Evolutionary conservation across 805 yeast genomes (phyloP).

Genomic region (Lipomyces starkeyi): DNA sequence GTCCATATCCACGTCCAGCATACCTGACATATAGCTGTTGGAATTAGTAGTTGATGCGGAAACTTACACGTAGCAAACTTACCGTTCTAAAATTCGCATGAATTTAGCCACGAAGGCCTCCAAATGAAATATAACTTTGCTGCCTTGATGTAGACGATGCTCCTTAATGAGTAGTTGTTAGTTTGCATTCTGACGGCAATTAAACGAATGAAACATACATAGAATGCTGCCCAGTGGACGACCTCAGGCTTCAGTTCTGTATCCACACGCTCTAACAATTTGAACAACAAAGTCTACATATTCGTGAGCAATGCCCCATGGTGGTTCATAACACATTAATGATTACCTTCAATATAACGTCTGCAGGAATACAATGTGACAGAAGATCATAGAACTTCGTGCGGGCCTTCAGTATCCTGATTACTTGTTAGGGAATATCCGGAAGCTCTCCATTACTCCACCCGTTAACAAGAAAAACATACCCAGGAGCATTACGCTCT

Average conservation of each 20-base stretch:
- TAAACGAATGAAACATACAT: constrained; percentile 15
- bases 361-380: constrained; percentile 93
- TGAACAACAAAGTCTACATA: constrained; percentile 50
- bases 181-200: background rate
- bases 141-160: constrained; percentile 84
- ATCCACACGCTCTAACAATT: constrained; percentile 44
- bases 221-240: constrained; percentile 39
- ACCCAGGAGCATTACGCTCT: constrained; percentile 64
- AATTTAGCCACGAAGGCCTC: constrained; percentile 92
- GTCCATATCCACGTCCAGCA: background rate
- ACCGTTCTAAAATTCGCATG: constrained; percentile 72
- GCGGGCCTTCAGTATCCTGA: constrained; percentile 54
- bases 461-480: background rate
- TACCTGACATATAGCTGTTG: background rate
- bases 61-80: constrained; percentile 2
- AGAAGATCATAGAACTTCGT: constrained; percentile 80
- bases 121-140: constrained; percentile 88
- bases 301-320: background rate
- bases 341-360: constrained; percentile 64
- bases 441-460: background rate
- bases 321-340: background rate
- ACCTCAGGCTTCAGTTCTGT: constrained; percentile 42
- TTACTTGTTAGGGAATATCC: background rate
- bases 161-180: constrained; percentile 57
- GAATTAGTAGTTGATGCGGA: background rate